Evolutionary conservation across 208 protist species (phyloP).

Genomic region (Leishmania lainsoni): DNA sequence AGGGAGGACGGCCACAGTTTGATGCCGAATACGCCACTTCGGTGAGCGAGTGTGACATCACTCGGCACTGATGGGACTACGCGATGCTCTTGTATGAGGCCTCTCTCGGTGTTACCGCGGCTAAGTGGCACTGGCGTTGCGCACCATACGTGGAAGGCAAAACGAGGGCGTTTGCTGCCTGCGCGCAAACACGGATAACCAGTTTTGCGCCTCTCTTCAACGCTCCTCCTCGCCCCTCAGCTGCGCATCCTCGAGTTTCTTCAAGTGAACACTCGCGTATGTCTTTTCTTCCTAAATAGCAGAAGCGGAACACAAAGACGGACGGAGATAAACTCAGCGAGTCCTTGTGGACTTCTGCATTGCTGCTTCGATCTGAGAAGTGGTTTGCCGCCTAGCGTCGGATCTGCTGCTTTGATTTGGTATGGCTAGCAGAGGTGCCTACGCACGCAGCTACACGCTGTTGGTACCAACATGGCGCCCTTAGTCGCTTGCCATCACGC

Average conservation of each 20-base stretch:
- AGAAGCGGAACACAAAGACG: background rate
- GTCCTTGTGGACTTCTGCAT: background rate
- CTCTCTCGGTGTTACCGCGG: background rate
- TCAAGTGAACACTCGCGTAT: background rate
- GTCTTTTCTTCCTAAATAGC: background rate
- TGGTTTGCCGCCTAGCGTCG: too few relatives aligned
- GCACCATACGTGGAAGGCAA: background rate
- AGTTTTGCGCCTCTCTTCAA: background rate
- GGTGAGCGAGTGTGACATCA: background rate
- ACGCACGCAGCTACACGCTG: background rate
- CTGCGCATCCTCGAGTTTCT: background rate
- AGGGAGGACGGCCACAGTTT: background rate
- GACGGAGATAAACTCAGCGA: background rate
- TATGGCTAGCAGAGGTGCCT: background rate
- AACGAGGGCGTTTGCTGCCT: background rate
- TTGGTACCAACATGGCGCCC: background rate
- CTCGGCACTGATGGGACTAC: background rate
- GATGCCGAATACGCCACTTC: background rate
- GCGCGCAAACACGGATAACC: background rate
- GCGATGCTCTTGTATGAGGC: background rate
- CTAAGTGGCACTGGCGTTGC: background rate
- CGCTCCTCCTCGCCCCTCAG: background rate
- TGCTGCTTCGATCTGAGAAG: too few relatives aligned
- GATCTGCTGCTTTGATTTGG: background rate
- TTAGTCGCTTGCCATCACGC: background rate